phyloP scores from a whole-genome alignment of 208 protist species.

The Trypanosoma rangeli region DNA sequence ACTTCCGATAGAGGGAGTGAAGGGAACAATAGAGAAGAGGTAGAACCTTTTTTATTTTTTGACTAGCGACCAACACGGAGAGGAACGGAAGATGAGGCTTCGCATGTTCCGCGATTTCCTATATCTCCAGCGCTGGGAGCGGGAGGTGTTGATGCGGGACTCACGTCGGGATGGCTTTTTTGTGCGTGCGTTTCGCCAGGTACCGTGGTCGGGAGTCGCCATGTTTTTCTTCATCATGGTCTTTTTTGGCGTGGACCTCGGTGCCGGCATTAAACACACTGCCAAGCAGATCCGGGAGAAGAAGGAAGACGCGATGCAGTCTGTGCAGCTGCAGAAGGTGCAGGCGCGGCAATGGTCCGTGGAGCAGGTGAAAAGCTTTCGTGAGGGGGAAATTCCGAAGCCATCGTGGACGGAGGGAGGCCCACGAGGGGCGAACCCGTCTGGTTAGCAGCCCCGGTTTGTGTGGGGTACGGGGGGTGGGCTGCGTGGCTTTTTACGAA shows the following conservation, averaged over 20 bases:
- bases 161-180: slow-evolving; percentile 48
- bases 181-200: slow-evolving; percentile 45
- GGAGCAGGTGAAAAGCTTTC: slow-evolving; percentile 76
- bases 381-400: slow-evolving; percentile 66
- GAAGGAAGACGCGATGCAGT: slow-evolving; percentile 69
- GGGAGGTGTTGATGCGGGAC: slow-evolving; percentile 52
- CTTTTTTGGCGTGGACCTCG: slow-evolving; percentile 84
- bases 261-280: slow-evolving; percentile 76
- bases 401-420: slow-evolving; percentile 72
- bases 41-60: slow-evolving; percentile 8
- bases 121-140: slow-evolving; percentile 75
- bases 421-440: slow-evolving; percentile 26
- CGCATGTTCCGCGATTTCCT: slow-evolving; percentile 75
- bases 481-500: not conserved
- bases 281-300: slow-evolving; percentile 67
- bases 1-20: not conserved
- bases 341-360: slow-evolving; percentile 78
- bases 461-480: too few relatives aligned
- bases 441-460: not conserved
- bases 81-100: slow-evolving; percentile 23
- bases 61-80: not conserved
- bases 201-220: slow-evolving; percentile 76
- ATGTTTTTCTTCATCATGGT: slow-evolving; percentile 86
- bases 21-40: not conserved
- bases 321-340: slow-evolving; percentile 60